phyloP scores from a whole-genome alignment of 306 rosid species.

The Acacia confusa region DNA sequence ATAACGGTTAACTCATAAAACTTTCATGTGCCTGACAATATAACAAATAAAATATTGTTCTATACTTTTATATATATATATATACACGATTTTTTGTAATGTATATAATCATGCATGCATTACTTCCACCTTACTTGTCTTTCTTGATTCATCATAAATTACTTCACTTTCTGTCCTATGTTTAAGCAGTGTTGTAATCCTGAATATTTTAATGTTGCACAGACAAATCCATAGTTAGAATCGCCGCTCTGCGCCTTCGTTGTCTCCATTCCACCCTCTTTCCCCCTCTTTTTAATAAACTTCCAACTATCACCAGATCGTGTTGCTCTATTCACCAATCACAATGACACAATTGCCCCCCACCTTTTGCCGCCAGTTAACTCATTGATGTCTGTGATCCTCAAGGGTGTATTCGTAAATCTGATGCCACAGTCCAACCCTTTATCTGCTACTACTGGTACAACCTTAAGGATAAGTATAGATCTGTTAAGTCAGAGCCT shows the following conservation, averaged over 20 bases:
- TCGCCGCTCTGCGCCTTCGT: neutral
- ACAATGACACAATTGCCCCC: constrained; percentile 39
- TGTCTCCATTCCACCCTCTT: constrained; percentile 10
- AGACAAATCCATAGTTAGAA: constrained; percentile 18
- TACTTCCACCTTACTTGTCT: constrained; percentile 36
- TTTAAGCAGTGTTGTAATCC: neutral
- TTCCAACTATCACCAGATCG: constrained; percentile 30
- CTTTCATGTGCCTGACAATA: constrained; percentile 17
- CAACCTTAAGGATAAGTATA: constrained; percentile 43
- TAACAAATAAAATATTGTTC: neutral
- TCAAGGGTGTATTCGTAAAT: constrained; percentile 41
- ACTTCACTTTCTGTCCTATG: constrained; percentile 20
- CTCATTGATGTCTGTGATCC: too few relatives aligned
- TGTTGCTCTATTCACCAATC: constrained; percentile 14
- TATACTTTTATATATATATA: neutral
- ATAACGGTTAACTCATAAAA: constrained; percentile 25
- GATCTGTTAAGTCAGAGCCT: constrained; percentile 30
- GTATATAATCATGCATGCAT: constrained; percentile 15
- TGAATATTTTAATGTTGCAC: neutral
- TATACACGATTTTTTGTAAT: neutral
- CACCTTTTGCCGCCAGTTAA: neutral
- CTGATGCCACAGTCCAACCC: constrained; percentile 19
- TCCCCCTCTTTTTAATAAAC: constrained; percentile 27
- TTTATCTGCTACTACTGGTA: constrained; percentile 20
- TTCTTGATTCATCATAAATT: constrained; percentile 13